Evolutionary conservation across 176 grass and related monocot species (phyloP), one percentile per base, ranked within the genome.

Genomic region (Oryza meridionalis): DNA sequence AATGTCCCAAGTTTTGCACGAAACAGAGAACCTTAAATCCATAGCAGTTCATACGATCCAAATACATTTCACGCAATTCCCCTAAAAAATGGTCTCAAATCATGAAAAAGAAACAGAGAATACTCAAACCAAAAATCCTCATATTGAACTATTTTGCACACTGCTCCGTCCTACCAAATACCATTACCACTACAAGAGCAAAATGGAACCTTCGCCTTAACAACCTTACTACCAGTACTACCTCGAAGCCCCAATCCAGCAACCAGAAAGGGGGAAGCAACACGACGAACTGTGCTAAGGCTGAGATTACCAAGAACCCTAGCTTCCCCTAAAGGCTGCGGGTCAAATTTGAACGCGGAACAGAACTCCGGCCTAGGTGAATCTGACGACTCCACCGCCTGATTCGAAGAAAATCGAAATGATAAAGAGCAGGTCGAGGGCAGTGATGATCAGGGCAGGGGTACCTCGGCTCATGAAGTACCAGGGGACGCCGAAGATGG

Each of bases 391-490:
- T 6, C 37, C 11, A n/a, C 16, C 9, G 27, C 37, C 13, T 17
- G 4, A 35, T 35, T 35, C 33, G 47, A 58, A 15, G 27, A 7
- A 62, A 75, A 49, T 69, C 40, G 70, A 21, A 67, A 26, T 9
- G 19, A 22, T 15, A 21, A 21, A 8, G 49, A 24, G 79, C 10
- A 24, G 4, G 33, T 5, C 4, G 33, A 35, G 33, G 33, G 62
- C 55, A 15, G 13, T 5, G 4, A 9, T 42, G 29, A 9, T 62
- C 58, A 25, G 37, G 75, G 26, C 58, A 25, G 37, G 75, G 26
- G 26, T 58, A 94, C 95, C 95, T 93, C 86, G 88, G 38, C 67
- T 94, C 92, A 93, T 94, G 49, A 91, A 77, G 62, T 89, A 94
- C 95, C 95, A 94, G 9, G 95, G 95, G 61, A 91, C 88, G 44